Percentiles rank a stretch among this genome's conserved stretches.
phyloP scores from a whole-genome alignment of 1,139 yeast species.

The Zygosaccharomyces sapae region DNA sequence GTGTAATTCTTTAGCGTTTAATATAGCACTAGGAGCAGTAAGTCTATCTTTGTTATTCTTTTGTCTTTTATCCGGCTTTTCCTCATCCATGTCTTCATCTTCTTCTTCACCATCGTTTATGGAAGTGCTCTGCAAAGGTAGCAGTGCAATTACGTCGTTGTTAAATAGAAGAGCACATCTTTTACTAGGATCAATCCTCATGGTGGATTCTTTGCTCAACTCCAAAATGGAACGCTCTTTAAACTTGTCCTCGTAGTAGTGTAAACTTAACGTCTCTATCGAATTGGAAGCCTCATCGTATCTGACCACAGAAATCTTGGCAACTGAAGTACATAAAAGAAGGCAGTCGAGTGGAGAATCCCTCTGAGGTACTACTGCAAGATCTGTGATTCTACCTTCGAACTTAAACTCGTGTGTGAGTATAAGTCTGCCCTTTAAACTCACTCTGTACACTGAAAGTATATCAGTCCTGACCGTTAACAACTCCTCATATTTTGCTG shows the following conservation, averaged over 20 bases:
- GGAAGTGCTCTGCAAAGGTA: conserved; percentile 46
- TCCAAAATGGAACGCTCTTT: conserved; percentile 48
- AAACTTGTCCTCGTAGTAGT: conserved; percentile 75
- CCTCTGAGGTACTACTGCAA: conserved; percentile 50
- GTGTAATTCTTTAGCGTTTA: conserved; percentile 56
- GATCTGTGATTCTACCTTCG: conserved; percentile 64
- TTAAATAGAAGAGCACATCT: conserved; percentile 62
- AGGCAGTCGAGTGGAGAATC: conserved; percentile 55
- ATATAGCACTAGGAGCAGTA: conserved; percentile 38
- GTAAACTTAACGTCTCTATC: conserved; percentile 72
- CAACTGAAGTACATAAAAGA: conserved; percentile 64
- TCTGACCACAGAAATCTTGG: conserved; percentile 69
- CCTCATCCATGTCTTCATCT: conserved; percentile 35
- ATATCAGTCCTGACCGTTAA: conserved; percentile 69
- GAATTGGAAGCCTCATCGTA: conserved; percentile 58
- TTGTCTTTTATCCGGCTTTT: conserved; percentile 10
- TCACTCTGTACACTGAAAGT: conserved; percentile 60
- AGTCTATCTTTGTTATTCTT: conserved; percentile 9
- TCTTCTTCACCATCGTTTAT: conserved; percentile 27
- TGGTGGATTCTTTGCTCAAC: conserved; percentile 42
- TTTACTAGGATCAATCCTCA: conserved; percentile 63
- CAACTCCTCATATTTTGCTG: conserved; percentile 49
- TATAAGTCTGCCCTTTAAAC: conserved; percentile 42
- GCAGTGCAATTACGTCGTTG: conserved; percentile 67
- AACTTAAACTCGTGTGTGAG: conserved; percentile 64